These are phyloP conservation scores for Melaleuca quinquenervia DNA, from an alignment of 345 rosid species.

Conservation along the genomic window DNA sequence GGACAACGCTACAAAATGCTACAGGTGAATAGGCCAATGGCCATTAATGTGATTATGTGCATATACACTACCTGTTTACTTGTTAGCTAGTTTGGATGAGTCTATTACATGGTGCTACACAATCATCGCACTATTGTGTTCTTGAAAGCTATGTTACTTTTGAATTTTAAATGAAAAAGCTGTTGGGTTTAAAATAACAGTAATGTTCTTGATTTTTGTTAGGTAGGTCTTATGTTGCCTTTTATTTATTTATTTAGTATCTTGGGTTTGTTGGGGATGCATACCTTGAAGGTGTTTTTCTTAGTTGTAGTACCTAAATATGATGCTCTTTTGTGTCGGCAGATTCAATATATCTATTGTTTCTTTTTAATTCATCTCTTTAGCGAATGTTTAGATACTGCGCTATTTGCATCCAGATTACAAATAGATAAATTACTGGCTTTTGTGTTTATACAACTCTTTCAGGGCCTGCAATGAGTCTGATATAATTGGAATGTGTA, in stretches of 20 bases:
- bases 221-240: background rate
- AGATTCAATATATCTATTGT: background rate
- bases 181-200: background rate
- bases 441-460: constrained; percentile 5
- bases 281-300: background rate
- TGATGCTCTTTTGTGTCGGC: background rate
- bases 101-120: background rate
- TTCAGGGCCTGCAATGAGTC: constrained; percentile 3
- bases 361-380: background rate
- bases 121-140: background rate
- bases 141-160: background rate
- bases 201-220: background rate
- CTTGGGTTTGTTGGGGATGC: background rate
- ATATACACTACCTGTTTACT: background rate
- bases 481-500: constrained; percentile 5
- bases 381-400: background rate
- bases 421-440: background rate
- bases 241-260: no score
- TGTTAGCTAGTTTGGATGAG: background rate
- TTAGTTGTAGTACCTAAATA: background rate
- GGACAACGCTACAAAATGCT: background rate
- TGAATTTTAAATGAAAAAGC: background rate
- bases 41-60: background rate
- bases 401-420: background rate
- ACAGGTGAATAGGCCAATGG: background rate